Percentiles rank a stretch among this genome's conserved stretches.
Evolutionary conservation across 768 basidiomycete genomes (phyloP).

Genomic region (Hygrophorus russula): DNA sequence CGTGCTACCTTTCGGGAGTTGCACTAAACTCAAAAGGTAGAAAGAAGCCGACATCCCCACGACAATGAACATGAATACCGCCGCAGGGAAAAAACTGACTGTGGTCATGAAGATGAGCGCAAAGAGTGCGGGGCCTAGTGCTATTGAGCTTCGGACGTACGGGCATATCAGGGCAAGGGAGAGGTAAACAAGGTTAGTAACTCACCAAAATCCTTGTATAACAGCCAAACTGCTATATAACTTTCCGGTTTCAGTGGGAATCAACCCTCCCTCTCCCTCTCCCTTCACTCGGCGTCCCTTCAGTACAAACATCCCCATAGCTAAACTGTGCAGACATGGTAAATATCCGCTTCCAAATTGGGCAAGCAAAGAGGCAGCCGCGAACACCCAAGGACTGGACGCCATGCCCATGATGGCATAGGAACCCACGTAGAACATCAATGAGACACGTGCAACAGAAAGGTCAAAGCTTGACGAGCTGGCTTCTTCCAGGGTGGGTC

Average conservation of each 20-base stretch:
- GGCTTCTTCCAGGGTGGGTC: neutral
- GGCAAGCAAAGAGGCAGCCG: conserved; percentile 33
- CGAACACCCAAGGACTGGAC: conserved; percentile 36
- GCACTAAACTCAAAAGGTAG: conserved; percentile 34
- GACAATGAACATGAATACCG: conserved; percentile 53
- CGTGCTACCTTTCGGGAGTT: conserved; percentile 14
- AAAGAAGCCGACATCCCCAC: conserved; percentile 29
- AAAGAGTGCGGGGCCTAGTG: conserved; percentile 63
- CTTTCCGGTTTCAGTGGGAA: conserved; percentile 44
- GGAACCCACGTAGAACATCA: conserved; percentile 40
- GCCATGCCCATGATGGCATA: conserved; percentile 42
- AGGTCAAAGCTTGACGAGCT: conserved; percentile 40
- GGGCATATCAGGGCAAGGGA: neutral
- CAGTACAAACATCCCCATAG: conserved; percentile 50
- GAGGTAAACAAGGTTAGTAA: neutral
- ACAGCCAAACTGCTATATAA: conserved; percentile 81
- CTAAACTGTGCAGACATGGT: conserved; percentile 65
- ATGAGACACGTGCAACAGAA: conserved; percentile 52
- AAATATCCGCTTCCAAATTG: conserved; percentile 51
- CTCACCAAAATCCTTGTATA: conserved; percentile 52
- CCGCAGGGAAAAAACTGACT: conserved; percentile 55
- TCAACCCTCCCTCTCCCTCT: conserved; percentile 17
- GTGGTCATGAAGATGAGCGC: conserved; percentile 65
- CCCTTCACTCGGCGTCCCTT: conserved; percentile 10
- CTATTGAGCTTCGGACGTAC: conserved; percentile 35